Conservation (phyloP, 2,329 filamentous ascomycete genomes). For the Bisporella sp. region DNA sequence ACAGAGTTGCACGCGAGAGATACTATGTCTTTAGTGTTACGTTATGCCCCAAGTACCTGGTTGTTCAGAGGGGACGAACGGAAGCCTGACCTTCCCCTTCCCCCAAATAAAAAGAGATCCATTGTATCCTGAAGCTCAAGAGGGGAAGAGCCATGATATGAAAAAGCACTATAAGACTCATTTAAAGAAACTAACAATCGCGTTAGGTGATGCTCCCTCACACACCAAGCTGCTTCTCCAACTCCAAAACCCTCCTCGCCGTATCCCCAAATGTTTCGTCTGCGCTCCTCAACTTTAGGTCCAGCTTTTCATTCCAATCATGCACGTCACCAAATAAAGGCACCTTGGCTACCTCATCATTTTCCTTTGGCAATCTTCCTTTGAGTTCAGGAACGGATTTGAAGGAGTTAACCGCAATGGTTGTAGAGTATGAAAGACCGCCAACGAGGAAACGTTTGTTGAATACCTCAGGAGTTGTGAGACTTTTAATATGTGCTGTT, state of each 20-base stretch:
- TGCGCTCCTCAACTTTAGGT: constrained; percentile 10
- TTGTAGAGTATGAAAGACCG: constrained; percentile 10
- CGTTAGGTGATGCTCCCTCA: too few species aligned
- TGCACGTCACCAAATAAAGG: constrained; percentile 13
- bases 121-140: too few species aligned
- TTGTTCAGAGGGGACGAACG: too few species aligned
- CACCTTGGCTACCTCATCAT: constrained; percentile 16
- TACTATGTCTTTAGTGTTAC: too few species aligned
- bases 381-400: constrained; percentile 18
- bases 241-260: constrained; percentile 20
- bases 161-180: too few species aligned
- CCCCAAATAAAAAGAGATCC: too few species aligned
- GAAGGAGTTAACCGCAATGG: constrained; percentile 18
- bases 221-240: constrained; percentile 9
- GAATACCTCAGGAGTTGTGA: constrained; percentile 17
- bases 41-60: too few species aligned
- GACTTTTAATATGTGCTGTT: constrained; percentile 20
- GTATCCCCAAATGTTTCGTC: constrained; percentile 22
- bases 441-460: constrained; percentile 18
- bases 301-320: constrained; percentile 16
- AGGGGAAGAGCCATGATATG: too few species aligned
- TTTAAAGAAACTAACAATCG: too few species aligned
- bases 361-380: constrained; percentile 22
- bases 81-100: too few species aligned
- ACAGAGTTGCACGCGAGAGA: too few species aligned